These are phyloP conservation scores for Beta vulgaris DNA, from an alignment of 148 eudicot species.

Conservation along the genomic window DNA sequence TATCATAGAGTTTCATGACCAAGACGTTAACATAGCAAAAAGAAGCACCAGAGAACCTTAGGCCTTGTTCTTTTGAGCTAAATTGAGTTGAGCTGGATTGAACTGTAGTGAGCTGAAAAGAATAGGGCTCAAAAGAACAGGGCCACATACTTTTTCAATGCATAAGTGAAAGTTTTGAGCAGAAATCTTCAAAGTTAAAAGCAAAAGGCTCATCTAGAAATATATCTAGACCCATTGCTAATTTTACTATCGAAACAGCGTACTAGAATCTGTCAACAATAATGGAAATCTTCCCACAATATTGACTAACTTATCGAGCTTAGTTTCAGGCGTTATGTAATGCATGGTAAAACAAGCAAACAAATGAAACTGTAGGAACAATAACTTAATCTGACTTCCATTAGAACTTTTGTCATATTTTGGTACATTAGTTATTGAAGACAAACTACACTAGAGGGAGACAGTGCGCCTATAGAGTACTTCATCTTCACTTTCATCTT, in stretches of 20 bases:
- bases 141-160: too few relatives aligned
- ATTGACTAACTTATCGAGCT: not conserved
- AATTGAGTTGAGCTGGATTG: too few relatives aligned
- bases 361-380: not conserved
- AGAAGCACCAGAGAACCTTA: too few relatives aligned
- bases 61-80: too few relatives aligned
- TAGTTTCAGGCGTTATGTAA: not conserved
- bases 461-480: slow-evolving; percentile 84
- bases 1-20: too few relatives aligned
- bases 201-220: not conserved
- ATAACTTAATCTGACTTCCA: slow-evolving; percentile 5
- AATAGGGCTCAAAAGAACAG: too few relatives aligned
- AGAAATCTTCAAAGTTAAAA: not conserved
- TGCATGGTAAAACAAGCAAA: not conserved
- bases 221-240: not conserved
- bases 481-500: slow-evolving; percentile 92
- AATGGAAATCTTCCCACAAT: not conserved
- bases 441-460: slow-evolving; percentile 46
- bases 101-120: too few relatives aligned
- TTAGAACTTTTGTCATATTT: slow-evolving; percentile 10
- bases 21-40: too few relatives aligned
- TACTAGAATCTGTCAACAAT: not conserved
- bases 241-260: not conserved
- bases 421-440: slow-evolving; percentile 22
- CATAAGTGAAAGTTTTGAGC: too few relatives aligned